These are phyloP conservation scores for Mesembryanthemum crystallinum DNA, from an alignment of 148 eudicot species.

Conservation along the genomic window DNA sequence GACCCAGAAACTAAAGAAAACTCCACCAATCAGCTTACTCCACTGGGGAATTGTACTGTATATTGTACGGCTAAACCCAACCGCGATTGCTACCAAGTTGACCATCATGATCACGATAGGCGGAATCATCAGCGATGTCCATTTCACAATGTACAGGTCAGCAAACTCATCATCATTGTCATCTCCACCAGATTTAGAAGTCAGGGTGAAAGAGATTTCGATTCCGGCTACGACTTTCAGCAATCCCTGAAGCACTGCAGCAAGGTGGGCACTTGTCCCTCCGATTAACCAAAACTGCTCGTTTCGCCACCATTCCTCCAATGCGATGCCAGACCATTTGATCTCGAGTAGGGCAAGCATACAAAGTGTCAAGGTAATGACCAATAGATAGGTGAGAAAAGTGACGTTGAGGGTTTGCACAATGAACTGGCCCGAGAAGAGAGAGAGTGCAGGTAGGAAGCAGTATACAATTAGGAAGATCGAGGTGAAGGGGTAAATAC, in stretches of 20 bases:
- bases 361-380: slow-evolving; percentile 63
- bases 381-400: slow-evolving; percentile 69
- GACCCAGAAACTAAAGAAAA: slow-evolving; percentile 95
- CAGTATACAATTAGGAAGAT: slow-evolving; percentile 82
- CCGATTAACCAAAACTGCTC: slow-evolving; percentile 97
- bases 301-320: slow-evolving; percentile 95
- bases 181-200: slow-evolving; percentile 75
- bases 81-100: slow-evolving; percentile 76
- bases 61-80: slow-evolving; percentile 82
- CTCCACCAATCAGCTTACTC: slow-evolving; percentile 86
- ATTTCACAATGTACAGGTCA: slow-evolving; percentile 76
- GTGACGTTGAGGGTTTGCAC: slow-evolving; percentile 79
- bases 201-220: slow-evolving; percentile 80
- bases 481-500: slow-evolving; percentile 90
- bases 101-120: slow-evolving; percentile 80
- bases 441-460: slow-evolving; percentile 86
- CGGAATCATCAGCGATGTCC: slow-evolving; percentile 89
- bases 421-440: slow-evolving; percentile 91
- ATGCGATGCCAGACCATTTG: slow-evolving; percentile 81
- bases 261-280: slow-evolving; percentile 91
- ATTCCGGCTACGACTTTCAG: slow-evolving; percentile 83
- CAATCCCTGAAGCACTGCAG: slow-evolving; percentile 87
- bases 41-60: slow-evolving; percentile 82
- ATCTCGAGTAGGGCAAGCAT: slow-evolving; percentile 72
- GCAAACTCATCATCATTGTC: slow-evolving; percentile 84